Conservation (phyloP, 129 eudicot species). For the Flaveria ramosissima region DNA sequence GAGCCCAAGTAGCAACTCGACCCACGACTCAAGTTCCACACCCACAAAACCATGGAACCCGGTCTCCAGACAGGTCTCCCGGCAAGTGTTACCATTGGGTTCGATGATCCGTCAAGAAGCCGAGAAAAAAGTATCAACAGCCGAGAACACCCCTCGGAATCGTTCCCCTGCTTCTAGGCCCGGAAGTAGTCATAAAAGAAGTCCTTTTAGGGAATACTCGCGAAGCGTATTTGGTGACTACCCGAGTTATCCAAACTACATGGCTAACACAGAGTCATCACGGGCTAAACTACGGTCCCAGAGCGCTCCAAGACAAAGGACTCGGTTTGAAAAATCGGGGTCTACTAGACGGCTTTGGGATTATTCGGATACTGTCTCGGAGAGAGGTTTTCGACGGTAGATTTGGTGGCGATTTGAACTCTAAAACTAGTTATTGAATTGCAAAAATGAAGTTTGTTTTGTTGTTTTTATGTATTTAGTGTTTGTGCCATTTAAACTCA, state of each 20-base stretch:
- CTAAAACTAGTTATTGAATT: constrained; percentile 8
- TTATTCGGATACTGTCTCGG: constrained; percentile 51
- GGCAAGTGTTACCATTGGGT: constrained; percentile 44
- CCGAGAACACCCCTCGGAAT: constrained; percentile 57
- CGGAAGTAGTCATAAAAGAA: constrained; percentile 50
- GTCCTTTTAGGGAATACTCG: constrained; percentile 61
- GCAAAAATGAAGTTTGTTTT: constrained; percentile 4
- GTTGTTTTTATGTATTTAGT: neutral
- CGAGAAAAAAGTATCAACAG: constrained; percentile 43
- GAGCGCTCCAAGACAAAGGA: constrained; percentile 80
- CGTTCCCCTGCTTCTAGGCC: constrained; percentile 59
- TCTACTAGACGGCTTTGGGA: constrained; percentile 51
- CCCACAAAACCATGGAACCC: constrained; percentile 55
- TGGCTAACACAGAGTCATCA: constrained; percentile 77
- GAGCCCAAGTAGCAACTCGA: constrained; percentile 35
- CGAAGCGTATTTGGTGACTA: constrained; percentile 61
- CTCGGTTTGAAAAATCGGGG: constrained; percentile 44
- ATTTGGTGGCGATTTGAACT: neutral
- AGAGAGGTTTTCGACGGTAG: constrained; percentile 48
- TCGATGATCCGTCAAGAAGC: constrained; percentile 51
- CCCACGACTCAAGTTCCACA: constrained; percentile 20
- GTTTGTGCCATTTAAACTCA: too few species aligned
- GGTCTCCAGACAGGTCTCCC: constrained; percentile 39
- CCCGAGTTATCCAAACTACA: constrained; percentile 65
- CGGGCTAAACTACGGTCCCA: constrained; percentile 79